Conservation (phyloP, 116 monocot species). For the Dioscorea cayenensis region DNA sequence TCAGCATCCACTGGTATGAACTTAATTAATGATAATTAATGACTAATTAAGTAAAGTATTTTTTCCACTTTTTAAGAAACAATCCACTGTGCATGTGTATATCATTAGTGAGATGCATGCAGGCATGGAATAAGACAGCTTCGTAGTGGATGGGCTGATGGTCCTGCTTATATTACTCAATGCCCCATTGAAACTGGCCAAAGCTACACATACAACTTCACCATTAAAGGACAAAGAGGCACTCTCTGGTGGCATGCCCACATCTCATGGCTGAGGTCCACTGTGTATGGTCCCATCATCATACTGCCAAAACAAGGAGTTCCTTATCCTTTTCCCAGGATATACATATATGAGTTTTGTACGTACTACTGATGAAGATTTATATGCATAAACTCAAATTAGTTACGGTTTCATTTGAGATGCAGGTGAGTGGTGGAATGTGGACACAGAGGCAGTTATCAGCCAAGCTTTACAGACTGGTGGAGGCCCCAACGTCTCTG, state of each 20-base stretch:
- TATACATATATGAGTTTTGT: background rate
- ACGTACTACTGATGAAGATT: background rate
- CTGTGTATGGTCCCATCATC: slow-evolving; percentile 21
- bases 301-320: slow-evolving; percentile 18
- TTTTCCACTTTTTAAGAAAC: background rate
- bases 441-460: slow-evolving; percentile 34
- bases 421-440: slow-evolving; percentile 39
- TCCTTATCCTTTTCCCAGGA: slow-evolving; percentile 18
- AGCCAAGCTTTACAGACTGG: slow-evolving; percentile 29
- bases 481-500: slow-evolving; percentile 46
- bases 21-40: background rate
- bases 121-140: slow-evolving; percentile 24
- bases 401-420: background rate
- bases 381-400: background rate
- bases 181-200: slow-evolving; percentile 27
- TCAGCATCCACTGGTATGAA: slow-evolving; percentile 15
- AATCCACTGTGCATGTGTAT: background rate
- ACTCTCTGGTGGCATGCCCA: slow-evolving; percentile 31
- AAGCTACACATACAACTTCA: slow-evolving; percentile 33
- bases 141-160: slow-evolving; percentile 8
- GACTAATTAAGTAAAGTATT: background rate
- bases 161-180: slow-evolving; percentile 12
- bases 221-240: slow-evolving; percentile 20
- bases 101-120: background rate
- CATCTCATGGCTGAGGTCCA: slow-evolving; percentile 26